Percentiles rank a stretch among this genome's conserved stretches.
Conservation (phyloP, 306 rosid genomes). For the Abrus pulchellus region DNA sequence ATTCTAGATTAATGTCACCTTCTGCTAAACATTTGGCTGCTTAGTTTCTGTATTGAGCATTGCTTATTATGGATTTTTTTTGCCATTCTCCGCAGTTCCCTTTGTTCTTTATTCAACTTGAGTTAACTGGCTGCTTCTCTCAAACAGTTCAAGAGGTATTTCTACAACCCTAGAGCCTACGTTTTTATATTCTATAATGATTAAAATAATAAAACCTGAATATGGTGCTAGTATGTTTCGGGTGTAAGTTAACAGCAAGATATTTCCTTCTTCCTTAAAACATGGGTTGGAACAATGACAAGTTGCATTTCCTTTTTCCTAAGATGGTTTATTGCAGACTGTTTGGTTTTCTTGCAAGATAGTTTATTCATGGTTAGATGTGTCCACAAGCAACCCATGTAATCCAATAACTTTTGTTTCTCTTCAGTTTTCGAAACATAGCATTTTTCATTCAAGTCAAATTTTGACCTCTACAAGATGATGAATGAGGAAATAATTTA, state of each 20-base stretch:
- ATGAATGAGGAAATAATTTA: constrained; percentile 17
- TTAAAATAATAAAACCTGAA: constrained; percentile 35
- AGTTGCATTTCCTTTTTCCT: constrained; percentile 20
- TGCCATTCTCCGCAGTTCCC: constrained; percentile 68
- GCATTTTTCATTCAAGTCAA: constrained; percentile 22
- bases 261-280: constrained; percentile 38
- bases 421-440: constrained; percentile 10
- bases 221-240: constrained; percentile 34
- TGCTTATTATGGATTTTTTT: constrained; percentile 43
- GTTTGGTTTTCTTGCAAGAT: constrained; percentile 36
- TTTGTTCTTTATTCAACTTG: constrained; percentile 75
- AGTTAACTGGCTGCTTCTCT: constrained; percentile 45
- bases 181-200: neutral
- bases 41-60: constrained; percentile 10
- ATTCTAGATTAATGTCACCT: constrained; percentile 7
- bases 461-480: constrained; percentile 32
- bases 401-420: constrained; percentile 26
- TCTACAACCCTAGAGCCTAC: constrained; percentile 38
- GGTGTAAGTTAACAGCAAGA: constrained; percentile 41
- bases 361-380: constrained; percentile 30
- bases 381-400: constrained; percentile 34
- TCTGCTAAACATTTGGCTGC: constrained; percentile 2
- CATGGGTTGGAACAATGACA: constrained; percentile 36
- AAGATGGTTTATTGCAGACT: constrained; percentile 23
- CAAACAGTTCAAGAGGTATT: constrained; percentile 56